Percentiles rank a stretch among this genome's conserved stretches.
phyloP scores from a whole-genome alignment of 148 eudicot genomes.

The Fallopia convolvulus region DNA sequence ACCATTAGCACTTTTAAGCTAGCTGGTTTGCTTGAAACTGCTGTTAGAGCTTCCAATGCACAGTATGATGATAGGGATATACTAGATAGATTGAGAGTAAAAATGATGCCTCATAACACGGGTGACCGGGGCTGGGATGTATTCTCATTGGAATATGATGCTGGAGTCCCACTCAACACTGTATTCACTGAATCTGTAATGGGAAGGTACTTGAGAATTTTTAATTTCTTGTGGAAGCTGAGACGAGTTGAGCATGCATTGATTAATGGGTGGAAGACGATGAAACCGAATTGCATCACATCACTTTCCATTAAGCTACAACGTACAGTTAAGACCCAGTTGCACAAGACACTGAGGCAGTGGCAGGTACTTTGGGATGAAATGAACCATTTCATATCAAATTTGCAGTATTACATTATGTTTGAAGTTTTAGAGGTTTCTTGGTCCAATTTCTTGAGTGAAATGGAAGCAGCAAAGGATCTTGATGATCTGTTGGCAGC shows the following conservation, averaged over 20 bases:
- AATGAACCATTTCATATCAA: conserved; percentile 94
- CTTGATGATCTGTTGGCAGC: conserved; percentile 95
- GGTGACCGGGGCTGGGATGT: conserved; percentile 99
- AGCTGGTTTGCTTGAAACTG: conserved; percentile 88
- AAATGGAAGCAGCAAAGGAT: conserved; percentile 93
- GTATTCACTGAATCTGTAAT: conserved; percentile 91
- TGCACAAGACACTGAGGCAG: conserved; percentile 66
- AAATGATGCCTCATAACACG: conserved; percentile 93
- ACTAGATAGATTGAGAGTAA: conserved; percentile 79
- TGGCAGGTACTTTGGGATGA: conserved; percentile 98
- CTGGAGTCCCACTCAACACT: conserved; percentile 74
- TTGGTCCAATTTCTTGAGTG: conserved; percentile 77
- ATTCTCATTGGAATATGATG: conserved; percentile 91
- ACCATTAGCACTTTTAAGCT: conserved; percentile 89
- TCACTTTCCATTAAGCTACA: conserved; percentile 66
- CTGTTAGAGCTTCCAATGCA: conserved; percentile 86
- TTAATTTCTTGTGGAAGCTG: conserved; percentile 97
- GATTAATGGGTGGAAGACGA: conserved; percentile 81
- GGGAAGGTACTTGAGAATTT: conserved; percentile 73
- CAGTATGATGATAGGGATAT: conserved; percentile 87
- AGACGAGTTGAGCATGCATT: conserved; percentile 95
- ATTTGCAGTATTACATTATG: conserved; percentile 98
- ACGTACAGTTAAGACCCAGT: conserved; percentile 53
- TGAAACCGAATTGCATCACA: conserved; percentile 88
- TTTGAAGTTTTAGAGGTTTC: conserved; percentile 99